These are phyloP conservation scores for Apium graveolens DNA, from an alignment of 129 eudicot species.

Conservation along the genomic window DNA sequence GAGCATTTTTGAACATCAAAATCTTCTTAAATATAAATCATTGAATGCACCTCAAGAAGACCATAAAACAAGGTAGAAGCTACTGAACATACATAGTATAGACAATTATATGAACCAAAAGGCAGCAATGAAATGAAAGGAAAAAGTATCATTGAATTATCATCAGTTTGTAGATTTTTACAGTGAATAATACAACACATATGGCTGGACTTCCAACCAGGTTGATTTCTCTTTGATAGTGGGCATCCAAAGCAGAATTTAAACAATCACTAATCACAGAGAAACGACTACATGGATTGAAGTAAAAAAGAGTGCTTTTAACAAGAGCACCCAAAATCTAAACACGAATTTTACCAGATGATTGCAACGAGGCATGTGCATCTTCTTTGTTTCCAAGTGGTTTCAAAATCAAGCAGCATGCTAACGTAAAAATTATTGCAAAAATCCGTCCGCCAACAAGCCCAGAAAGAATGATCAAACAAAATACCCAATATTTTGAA, in stretches of 20 bases:
- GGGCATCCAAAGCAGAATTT: background rate
- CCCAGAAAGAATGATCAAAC: conserved; percentile 56
- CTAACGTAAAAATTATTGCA: conserved; percentile 50
- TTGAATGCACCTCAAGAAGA: background rate
- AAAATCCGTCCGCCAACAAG: conserved; percentile 51
- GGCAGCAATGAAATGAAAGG: background rate
- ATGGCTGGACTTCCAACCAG: background rate
- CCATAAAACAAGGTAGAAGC: background rate
- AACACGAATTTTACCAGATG: background rate
- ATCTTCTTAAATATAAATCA: background rate
- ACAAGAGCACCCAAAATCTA: conserved; percentile 9
- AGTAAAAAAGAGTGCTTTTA: background rate
- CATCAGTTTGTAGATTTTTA: conserved; percentile 6
- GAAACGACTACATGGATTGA: background rate
- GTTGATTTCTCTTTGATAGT: background rate
- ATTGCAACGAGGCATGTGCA: background rate
- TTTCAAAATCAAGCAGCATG: conserved; percentile 59
- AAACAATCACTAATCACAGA: conserved; percentile 5
- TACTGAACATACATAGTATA: background rate
- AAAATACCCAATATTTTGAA: conserved; percentile 30
- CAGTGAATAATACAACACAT: conserved; percentile 13
- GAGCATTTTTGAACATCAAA: background rate
- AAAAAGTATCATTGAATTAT: background rate
- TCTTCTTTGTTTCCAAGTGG: conserved; percentile 11
- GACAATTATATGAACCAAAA: background rate